phyloP scores from a whole-genome alignment of 2,329 filamentous ascomycete genomes.

The Cladosporium cucumerinum region DNA sequence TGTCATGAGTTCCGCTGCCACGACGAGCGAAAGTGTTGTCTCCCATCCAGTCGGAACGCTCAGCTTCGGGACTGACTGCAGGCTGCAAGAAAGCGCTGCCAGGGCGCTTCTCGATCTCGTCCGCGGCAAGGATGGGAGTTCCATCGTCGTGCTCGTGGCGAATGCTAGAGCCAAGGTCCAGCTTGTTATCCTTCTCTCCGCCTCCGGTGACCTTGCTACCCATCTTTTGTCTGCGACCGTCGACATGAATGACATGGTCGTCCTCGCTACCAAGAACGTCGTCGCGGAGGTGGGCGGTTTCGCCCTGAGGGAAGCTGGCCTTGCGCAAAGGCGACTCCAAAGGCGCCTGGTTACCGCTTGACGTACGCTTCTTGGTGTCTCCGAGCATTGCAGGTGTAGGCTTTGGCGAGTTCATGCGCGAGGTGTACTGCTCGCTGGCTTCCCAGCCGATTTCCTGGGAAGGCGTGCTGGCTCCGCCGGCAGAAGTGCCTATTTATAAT shows the following conservation, averaged over 20 bases:
- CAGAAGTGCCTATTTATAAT: conserved; percentile 56
- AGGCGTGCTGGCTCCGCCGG: conserved; percentile 67
- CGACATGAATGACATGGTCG: conserved; percentile 70
- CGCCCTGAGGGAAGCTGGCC: conserved; percentile 47
- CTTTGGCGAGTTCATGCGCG: conserved; percentile 67
- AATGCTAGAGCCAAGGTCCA: conserved; percentile 44
- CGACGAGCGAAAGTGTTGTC: conserved; percentile 45
- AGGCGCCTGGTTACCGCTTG: conserved; percentile 37
- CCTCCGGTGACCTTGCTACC: conserved; percentile 44
- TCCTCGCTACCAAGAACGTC: conserved; percentile 49
- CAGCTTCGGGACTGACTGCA: conserved; percentile 72
- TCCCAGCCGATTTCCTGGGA: conserved; percentile 88
- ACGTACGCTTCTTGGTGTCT: conserved; percentile 27
- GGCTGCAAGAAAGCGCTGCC: conserved; percentile 68
- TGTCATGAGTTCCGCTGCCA: conserved; percentile 56
- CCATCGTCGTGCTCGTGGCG: conserved; percentile 57
- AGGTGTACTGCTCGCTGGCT: conserved; percentile 78
- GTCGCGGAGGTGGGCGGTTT: conserved; percentile 26
- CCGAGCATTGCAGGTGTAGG: conserved; percentile 41
- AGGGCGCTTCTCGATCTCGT: conserved; percentile 76
- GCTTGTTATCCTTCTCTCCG: conserved; percentile 51
- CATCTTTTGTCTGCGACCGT: conserved; percentile 55
- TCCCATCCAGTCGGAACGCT: conserved; percentile 56
- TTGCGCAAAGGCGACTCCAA: conserved; percentile 42
- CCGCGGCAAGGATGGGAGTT: conserved; percentile 81